Percentiles rank a stretch among this genome's conserved stretches.
phyloP scores from a whole-genome alignment of 257 asterid species.

The Osmanthus fragrans region DNA sequence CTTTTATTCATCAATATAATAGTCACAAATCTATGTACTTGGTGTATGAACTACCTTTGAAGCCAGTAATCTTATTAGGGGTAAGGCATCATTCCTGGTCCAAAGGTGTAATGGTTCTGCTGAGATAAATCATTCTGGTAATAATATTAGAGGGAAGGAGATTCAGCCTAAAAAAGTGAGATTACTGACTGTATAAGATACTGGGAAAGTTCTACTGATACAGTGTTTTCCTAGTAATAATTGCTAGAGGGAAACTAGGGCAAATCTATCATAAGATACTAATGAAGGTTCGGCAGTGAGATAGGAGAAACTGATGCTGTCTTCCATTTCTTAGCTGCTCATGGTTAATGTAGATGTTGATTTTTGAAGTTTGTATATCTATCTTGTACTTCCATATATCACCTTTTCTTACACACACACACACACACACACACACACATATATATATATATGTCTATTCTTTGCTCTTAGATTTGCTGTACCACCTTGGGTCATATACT shows the following conservation, averaged over 20 bases:
- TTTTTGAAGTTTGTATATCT: not conserved
- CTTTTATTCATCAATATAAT: not conserved
- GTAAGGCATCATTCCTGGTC: not conserved
- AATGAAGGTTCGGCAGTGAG: not conserved
- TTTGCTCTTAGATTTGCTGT: not conserved
- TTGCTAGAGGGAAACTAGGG: not conserved
- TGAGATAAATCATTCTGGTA: not conserved
- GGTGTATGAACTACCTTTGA: not conserved
- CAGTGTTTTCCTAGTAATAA: not conserved
- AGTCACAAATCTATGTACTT: not conserved
- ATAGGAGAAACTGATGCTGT: not conserved
- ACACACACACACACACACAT: too few species aligned
- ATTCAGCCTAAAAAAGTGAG: not conserved
- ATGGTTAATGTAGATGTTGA: not conserved
- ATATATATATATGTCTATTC: not conserved
- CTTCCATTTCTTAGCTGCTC: not conserved
- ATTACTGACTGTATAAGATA: not conserved
- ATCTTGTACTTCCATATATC: not conserved
- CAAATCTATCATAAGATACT: not conserved
- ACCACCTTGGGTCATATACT: not conserved
- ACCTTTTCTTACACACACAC: not conserved
- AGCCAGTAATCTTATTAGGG: not conserved
- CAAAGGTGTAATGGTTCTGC: not conserved
- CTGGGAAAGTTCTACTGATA: not conserved
- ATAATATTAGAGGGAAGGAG: not conserved